Conservation (phyloP, 805 yeast species). For the Cyberlindnera euphorbiiphila region DNA sequence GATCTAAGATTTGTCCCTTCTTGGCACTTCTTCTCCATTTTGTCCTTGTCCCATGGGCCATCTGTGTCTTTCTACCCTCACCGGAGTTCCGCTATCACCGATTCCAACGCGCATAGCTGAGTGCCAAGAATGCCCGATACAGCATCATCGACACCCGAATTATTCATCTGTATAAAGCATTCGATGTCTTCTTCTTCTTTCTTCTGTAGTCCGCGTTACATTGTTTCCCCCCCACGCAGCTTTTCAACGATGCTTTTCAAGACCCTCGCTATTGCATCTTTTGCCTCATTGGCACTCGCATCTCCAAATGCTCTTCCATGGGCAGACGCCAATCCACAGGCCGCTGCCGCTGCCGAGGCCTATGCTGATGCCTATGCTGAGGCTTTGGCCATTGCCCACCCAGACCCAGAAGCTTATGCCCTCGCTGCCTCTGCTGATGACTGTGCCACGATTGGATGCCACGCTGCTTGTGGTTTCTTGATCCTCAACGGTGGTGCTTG, state of each 20-base stretch:
- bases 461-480: conserved; percentile 33
- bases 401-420: conserved; percentile 31
- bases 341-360: conserved; percentile 25
- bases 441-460: conserved; percentile 32
- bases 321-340: conserved; percentile 21
- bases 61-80: too few relatives aligned
- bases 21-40: too few relatives aligned
- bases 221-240: too few relatives aligned
- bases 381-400: conserved; percentile 29
- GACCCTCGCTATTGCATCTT: conserved; percentile 5
- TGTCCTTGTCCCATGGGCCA: too few relatives aligned
- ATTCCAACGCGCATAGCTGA: too few relatives aligned
- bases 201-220: too few relatives aligned
- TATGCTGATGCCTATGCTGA: conserved; percentile 27
- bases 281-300: conserved; percentile 4
- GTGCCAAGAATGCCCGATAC: too few relatives aligned
- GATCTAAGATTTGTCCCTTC: too few relatives aligned
- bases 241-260: conserved; percentile 8
- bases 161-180: too few relatives aligned
- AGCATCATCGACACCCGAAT: too few relatives aligned
- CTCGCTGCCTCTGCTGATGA: conserved; percentile 30
- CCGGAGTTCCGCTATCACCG: too few relatives aligned
- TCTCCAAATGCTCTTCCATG: conserved; percentile 21
- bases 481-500: conserved; percentile 31
- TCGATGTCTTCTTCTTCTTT: too few relatives aligned